Evolutionary conservation across 371 early-diverging fungal genomes (phyloP).

Genomic region (Choanephora cucurbitarum): DNA sequence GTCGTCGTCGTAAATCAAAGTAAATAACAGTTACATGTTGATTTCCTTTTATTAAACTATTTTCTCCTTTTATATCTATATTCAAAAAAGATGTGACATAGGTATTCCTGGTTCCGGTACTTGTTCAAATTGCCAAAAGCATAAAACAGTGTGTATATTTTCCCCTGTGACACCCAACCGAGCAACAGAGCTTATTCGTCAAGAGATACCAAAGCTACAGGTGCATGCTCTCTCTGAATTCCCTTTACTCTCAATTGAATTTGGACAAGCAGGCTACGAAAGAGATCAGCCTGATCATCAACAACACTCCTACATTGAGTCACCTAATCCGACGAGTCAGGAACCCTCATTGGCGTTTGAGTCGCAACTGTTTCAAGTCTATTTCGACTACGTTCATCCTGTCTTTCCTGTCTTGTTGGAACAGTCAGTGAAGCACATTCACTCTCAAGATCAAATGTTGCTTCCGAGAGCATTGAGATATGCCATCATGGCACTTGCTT

Average conservation of each 20-base stretch:
- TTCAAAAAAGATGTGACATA: conserved; percentile 40
- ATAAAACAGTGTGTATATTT: conserved; percentile 27
- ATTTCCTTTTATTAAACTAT: background rate
- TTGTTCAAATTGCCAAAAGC: conserved; percentile 40
- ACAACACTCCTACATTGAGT: background rate
- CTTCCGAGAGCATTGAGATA: conserved; percentile 16
- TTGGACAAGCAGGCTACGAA: conserved; percentile 20
- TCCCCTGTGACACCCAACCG: conserved; percentile 22
- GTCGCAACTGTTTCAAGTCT: conserved; percentile 53
- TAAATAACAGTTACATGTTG: conserved; percentile 19
- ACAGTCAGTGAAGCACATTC: conserved; percentile 13
- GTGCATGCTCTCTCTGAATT: conserved; percentile 1
- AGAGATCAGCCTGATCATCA: conserved; percentile 1
- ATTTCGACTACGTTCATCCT: conserved; percentile 67
- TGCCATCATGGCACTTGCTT: conserved; percentile 22
- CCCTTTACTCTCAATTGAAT: conserved; percentile 15
- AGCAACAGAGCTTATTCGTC: conserved; percentile 7
- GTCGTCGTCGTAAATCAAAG: conserved; percentile 51
- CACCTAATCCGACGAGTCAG: background rate
- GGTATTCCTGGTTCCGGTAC: conserved; percentile 41
- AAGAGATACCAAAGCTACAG: background rate
- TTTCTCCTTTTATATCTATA: background rate
- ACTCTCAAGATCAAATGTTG: conserved; percentile 10
- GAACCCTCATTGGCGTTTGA: conserved; percentile 35
- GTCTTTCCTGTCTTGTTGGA: conserved; percentile 56